Evolutionary conservation across 1,284 basidiomycete species (phyloP), one percentile per base, ranked within the genome.

Genomic region (Kalmanozyma brasiliensis): DNA sequence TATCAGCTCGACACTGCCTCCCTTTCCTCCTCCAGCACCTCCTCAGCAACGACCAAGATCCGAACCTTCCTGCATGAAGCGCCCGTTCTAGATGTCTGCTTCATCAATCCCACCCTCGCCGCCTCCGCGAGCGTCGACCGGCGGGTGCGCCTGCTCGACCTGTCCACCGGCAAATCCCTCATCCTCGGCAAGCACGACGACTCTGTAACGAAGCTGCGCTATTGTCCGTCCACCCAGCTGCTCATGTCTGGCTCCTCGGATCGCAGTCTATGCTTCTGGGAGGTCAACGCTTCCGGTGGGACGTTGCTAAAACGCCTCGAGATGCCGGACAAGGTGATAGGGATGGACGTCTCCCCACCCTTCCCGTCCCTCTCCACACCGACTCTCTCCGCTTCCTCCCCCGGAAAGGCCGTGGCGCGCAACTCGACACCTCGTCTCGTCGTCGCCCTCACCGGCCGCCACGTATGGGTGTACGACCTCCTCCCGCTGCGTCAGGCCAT

Each of bases 61-160:
- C 76, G 74, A 26, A 69, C 52, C 3, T 80, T 80, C 17, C 19
- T 56, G 36, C 79, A 81, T 41, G 73, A 76, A 10, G 80, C 79
- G 1, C 64, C 80, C 0, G 79, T 81, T 6, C 61, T 82, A 0
- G 79, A 82, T n/a, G 73, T 75, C 1, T 77, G 76, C 36, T 82
- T 74, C 53, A 64, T 82, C 42, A 62, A 42, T 19, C 56, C 67
- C 19, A 29, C 29, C 3, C 49, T 75, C 1, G 80, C 77, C 3
- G 80, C 80, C 3, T 74, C 71, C 16, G 80, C 66, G 0, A 41
- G 71, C 8, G 46, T 81, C 3, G 80, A 82, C 47, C 60, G 80
- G 1, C 52, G 80, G 9, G 71, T 82, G 0, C 45, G 80, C 0
- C 45, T 82, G 45, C 62, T 80, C 8, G 53, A 82, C 42, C 52